Evolutionary conservation across 805 yeast species (phyloP), one percentile per base, ranked within the genome.

Genomic region (Yarrowia deformans): DNA sequence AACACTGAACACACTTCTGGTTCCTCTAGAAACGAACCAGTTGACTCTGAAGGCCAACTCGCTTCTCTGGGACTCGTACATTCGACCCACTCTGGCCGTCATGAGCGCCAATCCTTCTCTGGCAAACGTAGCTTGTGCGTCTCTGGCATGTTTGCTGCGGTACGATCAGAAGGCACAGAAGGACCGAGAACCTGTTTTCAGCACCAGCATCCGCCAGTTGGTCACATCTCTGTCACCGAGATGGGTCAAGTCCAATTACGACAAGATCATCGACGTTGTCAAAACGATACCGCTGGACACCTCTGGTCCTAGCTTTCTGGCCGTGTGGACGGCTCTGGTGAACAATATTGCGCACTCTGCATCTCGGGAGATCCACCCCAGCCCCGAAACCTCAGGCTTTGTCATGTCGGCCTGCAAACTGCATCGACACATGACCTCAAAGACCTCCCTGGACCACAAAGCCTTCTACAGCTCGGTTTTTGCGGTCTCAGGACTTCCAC

Each of bases 41-140:
- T 13, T 63, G 37, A 63, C 68, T 10, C 56, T 63, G 32, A 63
- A 63, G 55, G 68, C 68, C 32, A 35, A 63, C 46, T 39, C 56
- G 4, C 39, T 63, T 18, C n/a, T 63, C 29, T 63, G 68, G 68
- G 56, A 63, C 45, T 63, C 68, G 8, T 63, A 63, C 56, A 63
- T 63, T 39, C 56, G 55, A 1, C 68, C 68, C 13, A 29, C 66
- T 8, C 66, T 60, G 1, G 50, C 40, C 1, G 52, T 60, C 19
- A 60, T 60, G 66, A n/a, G 29, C 16, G n/a, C 49, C 29, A 45
- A 43, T 13, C 29, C 66, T 14, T 60, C 66, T 7, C 66, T 60
- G 40, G 52, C 42, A 3, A 43, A 32, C n/a, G 66, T 60, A 3
- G 50, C 52, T 7, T 43, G 66, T 34, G 66, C 66, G 4, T 60